Percentiles rank a stretch among this genome's conserved stretches.
These are phyloP conservation scores for Beta vulgaris DNA, from an alignment of 148 eudicot genomes.

Conservation along the genomic window DNA sequence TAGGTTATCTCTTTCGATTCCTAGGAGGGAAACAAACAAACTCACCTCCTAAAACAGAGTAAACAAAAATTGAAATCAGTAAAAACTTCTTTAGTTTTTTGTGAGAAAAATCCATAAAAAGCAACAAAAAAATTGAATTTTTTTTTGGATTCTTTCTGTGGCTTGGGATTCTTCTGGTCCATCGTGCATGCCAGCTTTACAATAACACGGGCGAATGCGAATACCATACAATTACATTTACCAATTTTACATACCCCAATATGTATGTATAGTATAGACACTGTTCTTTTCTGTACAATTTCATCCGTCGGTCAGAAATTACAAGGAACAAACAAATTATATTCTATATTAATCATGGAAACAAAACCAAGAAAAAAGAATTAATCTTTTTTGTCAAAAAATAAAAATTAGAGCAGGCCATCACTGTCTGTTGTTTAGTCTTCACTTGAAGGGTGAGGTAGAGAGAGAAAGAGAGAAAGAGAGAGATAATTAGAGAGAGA, in stretches of 20 bases:
- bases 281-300: slow-evolving; percentile 10
- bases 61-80: background rate
- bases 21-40: slow-evolving; percentile 10
- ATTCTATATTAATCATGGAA: background rate
- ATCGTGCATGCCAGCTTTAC: slow-evolving; percentile 70
- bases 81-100: background rate
- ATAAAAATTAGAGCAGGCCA: slow-evolving; percentile 16
- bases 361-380: background rate
- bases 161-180: slow-evolving; percentile 55
- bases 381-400: background rate
- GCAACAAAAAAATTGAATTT: background rate
- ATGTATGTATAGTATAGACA: too few relatives aligned
- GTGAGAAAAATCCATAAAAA: background rate
- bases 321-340: background rate
- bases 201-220: slow-evolving; percentile 9
- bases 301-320: slow-evolving; percentile 30
- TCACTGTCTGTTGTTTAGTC: slow-evolving; percentile 31
- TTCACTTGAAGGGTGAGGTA: slow-evolving; percentile 12
- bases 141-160: slow-evolving; percentile 25
- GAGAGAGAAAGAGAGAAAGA: background rate
- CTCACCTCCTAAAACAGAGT: background rate
- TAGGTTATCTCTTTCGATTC: slow-evolving; percentile 1
- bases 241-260: too few relatives aligned
- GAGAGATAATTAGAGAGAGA: slow-evolving; percentile 1
- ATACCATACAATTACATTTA: slow-evolving; percentile 4